phyloP scores from a whole-genome alignment of 345 rosid species.

The Eucalyptus caleyi region DNA sequence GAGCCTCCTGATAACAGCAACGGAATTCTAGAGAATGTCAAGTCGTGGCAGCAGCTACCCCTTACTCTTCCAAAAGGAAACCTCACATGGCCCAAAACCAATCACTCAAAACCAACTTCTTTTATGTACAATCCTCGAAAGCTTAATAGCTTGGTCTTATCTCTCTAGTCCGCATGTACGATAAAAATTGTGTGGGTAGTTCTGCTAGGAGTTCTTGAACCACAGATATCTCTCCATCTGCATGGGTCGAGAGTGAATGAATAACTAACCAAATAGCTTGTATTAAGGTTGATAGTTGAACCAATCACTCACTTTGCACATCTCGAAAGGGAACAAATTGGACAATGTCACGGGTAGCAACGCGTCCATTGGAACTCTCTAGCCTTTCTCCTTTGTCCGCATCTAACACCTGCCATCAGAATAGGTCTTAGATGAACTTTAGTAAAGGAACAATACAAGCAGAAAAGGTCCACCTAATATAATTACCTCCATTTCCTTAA shows the following conservation, averaged over 20 bases:
- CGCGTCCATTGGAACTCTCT: conserved; percentile 72
- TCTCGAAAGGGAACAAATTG: conserved; percentile 80
- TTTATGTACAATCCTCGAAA: neutral
- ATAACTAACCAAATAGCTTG: neutral
- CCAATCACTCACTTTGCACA: conserved; percentile 51
- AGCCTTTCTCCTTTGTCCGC: conserved; percentile 87
- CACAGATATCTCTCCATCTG: conserved; percentile 74
- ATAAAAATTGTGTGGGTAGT: conserved; percentile 74
- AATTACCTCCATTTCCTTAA: conserved; percentile 94
- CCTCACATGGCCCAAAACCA: neutral
- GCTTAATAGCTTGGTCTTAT: conserved; percentile 29
- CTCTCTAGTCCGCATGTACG: conserved; percentile 58
- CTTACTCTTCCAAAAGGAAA: neutral
- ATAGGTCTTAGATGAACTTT: neutral
- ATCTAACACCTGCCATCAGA: conserved; percentile 45
- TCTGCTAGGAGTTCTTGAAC: conserved; percentile 81
- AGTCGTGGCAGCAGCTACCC: neutral
- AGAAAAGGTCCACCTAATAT: neutral
- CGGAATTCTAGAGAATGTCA: neutral
- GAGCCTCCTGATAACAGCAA: neutral
- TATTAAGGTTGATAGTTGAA: neutral
- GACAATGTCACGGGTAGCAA: conserved; percentile 91
- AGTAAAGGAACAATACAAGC: neutral
- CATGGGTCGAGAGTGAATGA: neutral
- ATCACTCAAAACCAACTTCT: neutral